Conservation (phyloP, 495 filamentous ascomycete genomes). For the Apodospora peruviana region DNA sequence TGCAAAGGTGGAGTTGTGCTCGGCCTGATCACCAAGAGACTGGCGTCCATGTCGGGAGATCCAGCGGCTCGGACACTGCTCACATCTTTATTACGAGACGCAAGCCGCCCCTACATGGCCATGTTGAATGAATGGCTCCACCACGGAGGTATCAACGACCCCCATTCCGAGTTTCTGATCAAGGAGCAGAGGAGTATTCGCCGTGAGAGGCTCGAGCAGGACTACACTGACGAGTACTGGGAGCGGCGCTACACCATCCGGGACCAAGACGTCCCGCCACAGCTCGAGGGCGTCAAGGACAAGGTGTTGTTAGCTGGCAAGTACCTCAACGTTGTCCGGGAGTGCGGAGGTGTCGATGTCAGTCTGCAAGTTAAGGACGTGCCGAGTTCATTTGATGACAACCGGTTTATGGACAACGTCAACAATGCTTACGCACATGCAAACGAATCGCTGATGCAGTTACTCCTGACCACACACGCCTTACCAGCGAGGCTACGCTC, state of each 20-base stretch:
- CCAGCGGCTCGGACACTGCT: constrained; percentile 77
- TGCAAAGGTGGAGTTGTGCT: constrained; percentile 93
- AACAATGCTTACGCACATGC: constrained; percentile 92
- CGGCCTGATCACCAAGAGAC: constrained; percentile 72
- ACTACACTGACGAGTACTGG: constrained; percentile 99
- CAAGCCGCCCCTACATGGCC: constrained; percentile 89
- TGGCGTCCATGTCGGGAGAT: constrained; percentile 87
- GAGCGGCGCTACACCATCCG: constrained; percentile 94
- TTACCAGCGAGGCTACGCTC: constrained; percentile 81
- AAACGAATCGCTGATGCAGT: constrained; percentile 85
- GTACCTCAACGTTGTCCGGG: constrained; percentile 94
- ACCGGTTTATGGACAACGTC: constrained; percentile 87
- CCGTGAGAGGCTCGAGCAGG: constrained; percentile 82
- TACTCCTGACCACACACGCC: constrained; percentile 87
- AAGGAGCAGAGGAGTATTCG: constrained; percentile 95
- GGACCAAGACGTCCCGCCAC: constrained; percentile 84
- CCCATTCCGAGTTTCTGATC: constrained; percentile 88
- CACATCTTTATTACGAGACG: constrained; percentile 75
- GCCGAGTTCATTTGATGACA: constrained; percentile 86
- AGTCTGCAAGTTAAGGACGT: constrained; percentile 85
- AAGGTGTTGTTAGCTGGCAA: constrained; percentile 94
- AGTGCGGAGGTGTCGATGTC: constrained; percentile 93
- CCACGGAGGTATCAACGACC: constrained; percentile 90
- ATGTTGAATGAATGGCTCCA: constrained; percentile 99
- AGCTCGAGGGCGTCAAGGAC: constrained; percentile 85